Conservation (phyloP, 108 stramenopile species). For the Pseudonitzschia pungens region DNA sequence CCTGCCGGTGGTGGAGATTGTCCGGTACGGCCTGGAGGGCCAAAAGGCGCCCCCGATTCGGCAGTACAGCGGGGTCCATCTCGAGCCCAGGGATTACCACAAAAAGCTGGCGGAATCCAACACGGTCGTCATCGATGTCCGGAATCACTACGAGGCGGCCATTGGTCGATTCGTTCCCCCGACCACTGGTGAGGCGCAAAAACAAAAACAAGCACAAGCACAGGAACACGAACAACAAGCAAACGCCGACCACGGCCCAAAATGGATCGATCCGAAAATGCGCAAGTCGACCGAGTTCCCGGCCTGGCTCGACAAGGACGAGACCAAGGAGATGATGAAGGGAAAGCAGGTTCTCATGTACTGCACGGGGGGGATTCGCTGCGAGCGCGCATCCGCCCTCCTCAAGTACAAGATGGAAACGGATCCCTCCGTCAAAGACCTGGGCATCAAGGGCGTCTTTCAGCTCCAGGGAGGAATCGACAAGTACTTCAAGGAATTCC, state of each 20-base stretch:
- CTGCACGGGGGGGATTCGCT: constrained; percentile 87
- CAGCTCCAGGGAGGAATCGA: constrained; percentile 90
- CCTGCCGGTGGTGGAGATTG: constrained; percentile 75
- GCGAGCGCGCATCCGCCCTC: constrained; percentile 86
- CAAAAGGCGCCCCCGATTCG: constrained; percentile 61
- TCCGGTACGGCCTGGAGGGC: constrained; percentile 84
- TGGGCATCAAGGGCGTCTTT: constrained; percentile 81
- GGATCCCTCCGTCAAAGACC: constrained; percentile 54
- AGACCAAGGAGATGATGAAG: constrained; percentile 78
- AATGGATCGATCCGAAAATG: constrained; percentile 89
- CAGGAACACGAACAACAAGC: too few relatives aligned
- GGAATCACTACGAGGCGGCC: constrained; percentile 56
- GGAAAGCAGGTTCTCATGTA: constrained; percentile 88
- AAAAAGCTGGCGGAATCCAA: constrained; percentile 68
- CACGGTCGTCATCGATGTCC: constrained; percentile 90
- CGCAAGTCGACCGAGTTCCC: constrained; percentile 88
- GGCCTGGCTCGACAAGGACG: constrained; percentile 71
- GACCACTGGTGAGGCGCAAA: constrained; percentile 5
- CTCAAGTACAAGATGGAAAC: constrained; percentile 81
- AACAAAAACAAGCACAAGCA: not conserved
- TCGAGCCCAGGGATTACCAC: constrained; percentile 86
- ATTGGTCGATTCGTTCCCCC: constrained; percentile 88
- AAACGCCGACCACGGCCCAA: constrained; percentile 44
- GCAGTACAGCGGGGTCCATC: constrained; percentile 70
- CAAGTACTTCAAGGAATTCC: constrained; percentile 79